Percentiles rank a stretch among this genome's conserved stretches.
Conservation (phyloP, 208 protist species). For the Leishmania major region DNA sequence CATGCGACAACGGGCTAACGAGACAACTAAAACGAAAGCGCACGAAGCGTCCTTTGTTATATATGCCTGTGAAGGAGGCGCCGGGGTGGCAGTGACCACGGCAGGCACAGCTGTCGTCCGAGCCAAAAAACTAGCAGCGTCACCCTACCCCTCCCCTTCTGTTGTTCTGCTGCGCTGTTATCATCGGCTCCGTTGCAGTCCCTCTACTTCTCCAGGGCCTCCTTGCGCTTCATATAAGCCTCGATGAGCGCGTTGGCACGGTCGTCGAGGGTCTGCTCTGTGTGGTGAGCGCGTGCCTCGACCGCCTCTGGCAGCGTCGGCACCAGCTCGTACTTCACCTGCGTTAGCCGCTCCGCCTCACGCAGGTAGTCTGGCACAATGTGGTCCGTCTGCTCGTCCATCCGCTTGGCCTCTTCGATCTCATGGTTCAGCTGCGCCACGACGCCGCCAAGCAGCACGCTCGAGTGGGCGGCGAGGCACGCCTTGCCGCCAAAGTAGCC, state of each 20-base stretch:
- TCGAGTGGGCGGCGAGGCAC: slow-evolving; percentile 63
- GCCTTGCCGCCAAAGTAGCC: slow-evolving; percentile 84
- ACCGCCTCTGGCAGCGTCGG: slow-evolving; percentile 45
- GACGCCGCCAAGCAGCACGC: slow-evolving; percentile 50
- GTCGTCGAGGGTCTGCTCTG: slow-evolving; percentile 47
- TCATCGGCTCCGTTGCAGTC: neutral
- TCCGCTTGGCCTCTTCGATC: slow-evolving; percentile 62
- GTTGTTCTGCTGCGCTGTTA: neutral
- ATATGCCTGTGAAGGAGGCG: neutral
- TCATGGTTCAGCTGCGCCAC: slow-evolving; percentile 64
- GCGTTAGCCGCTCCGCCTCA: slow-evolving; percentile 52
- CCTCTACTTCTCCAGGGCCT: slow-evolving; percentile 37
- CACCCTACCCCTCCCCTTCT: neutral
- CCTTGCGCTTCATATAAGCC: slow-evolving; percentile 59
- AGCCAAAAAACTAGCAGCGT: neutral
- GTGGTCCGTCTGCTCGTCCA: slow-evolving; percentile 70
- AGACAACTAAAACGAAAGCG: neutral
- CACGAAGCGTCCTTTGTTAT: neutral
- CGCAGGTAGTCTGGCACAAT: slow-evolving; percentile 70
- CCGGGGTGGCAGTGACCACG: neutral
- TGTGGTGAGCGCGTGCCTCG: slow-evolving; percentile 21
- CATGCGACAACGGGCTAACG: neutral
- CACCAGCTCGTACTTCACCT: slow-evolving; percentile 74
- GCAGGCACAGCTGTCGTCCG: neutral
- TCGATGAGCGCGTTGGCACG: slow-evolving; percentile 62